These are phyloP conservation scores for Xylaria curta DNA, from an alignment of 495 filamentous ascomycete species.

Conservation along the genomic window DNA sequence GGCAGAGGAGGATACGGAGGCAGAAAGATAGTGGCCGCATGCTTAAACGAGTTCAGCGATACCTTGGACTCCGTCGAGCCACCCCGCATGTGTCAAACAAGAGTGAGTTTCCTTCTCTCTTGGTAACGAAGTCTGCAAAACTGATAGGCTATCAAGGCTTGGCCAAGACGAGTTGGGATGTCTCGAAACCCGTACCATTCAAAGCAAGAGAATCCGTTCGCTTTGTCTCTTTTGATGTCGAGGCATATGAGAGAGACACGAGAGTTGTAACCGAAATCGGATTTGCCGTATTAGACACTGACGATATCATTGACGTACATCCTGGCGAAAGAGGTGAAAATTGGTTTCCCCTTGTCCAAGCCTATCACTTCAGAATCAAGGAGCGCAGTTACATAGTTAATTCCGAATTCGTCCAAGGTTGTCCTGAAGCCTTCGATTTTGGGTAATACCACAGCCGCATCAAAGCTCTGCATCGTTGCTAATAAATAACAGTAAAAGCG, in stretches of 20 bases:
- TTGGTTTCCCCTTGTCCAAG: conserved; percentile 70
- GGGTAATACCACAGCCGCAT: conserved; percentile 50
- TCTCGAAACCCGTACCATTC: conserved; percentile 44
- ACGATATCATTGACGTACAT: conserved; percentile 55
- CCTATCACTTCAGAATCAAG: conserved; percentile 75
- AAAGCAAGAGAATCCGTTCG: conserved; percentile 58
- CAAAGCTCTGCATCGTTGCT: conserved; percentile 19
- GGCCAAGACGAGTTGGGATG: conserved; percentile 24
- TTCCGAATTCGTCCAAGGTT: conserved; percentile 67
- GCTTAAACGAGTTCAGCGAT: conserved; percentile 68
- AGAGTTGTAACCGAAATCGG: conserved; percentile 82
- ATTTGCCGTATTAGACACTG: conserved; percentile 80
- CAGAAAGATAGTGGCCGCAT: conserved; percentile 55
- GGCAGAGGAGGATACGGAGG: conserved; percentile 47
- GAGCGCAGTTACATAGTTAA: conserved; percentile 74
- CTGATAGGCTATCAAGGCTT: neutral
- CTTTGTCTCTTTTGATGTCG: conserved; percentile 82
- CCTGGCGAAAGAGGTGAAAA: conserved; percentile 65
- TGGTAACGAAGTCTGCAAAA: neutral
- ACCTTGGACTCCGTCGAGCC: conserved; percentile 66
- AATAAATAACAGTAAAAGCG: conserved; percentile 41
- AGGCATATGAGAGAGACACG: conserved; percentile 73
- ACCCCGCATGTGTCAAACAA: conserved; percentile 23
- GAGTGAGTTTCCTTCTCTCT: conserved; percentile 3
- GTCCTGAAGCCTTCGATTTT: conserved; percentile 77